Base-by-base conservation (phyloP, 164 flowering plant genomes). In the Warburgia ugandensis region DNA sequence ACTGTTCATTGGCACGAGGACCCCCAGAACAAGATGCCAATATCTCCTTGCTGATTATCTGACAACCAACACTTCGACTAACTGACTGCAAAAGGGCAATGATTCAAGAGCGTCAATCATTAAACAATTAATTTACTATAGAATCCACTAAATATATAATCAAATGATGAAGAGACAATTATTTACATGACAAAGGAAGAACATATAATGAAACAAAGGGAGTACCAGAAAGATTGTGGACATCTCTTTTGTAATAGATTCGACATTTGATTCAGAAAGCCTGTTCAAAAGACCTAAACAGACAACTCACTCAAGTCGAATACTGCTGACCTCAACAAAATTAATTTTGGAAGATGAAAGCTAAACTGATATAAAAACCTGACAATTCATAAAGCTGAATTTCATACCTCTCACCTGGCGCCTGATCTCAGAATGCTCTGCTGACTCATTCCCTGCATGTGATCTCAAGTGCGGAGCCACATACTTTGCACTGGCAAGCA, bases 1-100 rank as follows among this genome's bases (percentile, higher is more conserved):
- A 89, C 99, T 89, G 96, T 77, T 94, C 95, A 63, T 76, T 88
- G 52, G 91, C 88, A 50, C 91, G 95, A 59, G 94, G 94, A 60
- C 95, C 95, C 28, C 68, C 65, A 27, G 83, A 72, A 70, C 85
- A 84, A 19, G 83, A 75, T 61, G 82, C 67, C 69, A 89, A 71
- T 60, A 89, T 68, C 75, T 94, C 96, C 60, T 82, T 82, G 47
- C 68, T 58, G 9, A 86, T 61, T 27, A 94, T 83, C 58, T 79
- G 78, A 56, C 86, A 64, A 56, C 88, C 77, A 53, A 69, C 60
- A 48, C 73, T 69, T 35, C 94, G 89, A 48, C 71, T 65, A 64
- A 71, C 56, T 26, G 84, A 72, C 94, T 89, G 83, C 68, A 74
- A 38, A 39, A 12, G 45, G 50, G 50, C 53, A 17, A 61, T 8